A percentile compares a stretch with the other conserved stretches of the same genome.
Conservation (phyloP, 2,329 filamentous ascomycete species). For the Cladosporium oxysporum region DNA sequence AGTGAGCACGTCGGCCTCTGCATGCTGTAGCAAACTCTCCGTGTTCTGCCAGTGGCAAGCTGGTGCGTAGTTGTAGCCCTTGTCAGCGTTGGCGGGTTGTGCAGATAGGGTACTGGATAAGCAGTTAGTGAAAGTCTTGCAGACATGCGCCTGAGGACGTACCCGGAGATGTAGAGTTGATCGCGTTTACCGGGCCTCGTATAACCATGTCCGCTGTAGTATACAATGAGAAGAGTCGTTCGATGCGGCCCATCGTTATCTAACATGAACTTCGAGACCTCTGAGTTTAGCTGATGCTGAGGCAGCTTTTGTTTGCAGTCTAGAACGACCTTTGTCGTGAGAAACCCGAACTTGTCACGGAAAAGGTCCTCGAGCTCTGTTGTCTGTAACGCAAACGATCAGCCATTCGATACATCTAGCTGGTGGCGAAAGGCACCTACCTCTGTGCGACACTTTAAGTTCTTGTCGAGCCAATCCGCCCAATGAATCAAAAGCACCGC, state of each 20-base stretch:
- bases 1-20: slow-evolving; percentile 39
- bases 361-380: neutral
- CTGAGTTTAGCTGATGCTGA: slow-evolving; percentile 37
- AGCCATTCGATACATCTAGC: no score
- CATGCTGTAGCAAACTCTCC: slow-evolving; percentile 35
- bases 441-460: slow-evolving; percentile 38
- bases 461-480: slow-evolving; percentile 37
- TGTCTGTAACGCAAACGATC: no score
- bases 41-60: slow-evolving; percentile 35
- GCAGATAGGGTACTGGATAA: no score
- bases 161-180: neutral
- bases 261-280: slow-evolving; percentile 35
- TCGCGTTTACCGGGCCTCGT: neutral
- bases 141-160: no score
- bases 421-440: no score
- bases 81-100: no score
- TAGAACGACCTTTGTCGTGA: slow-evolving; percentile 26
- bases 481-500: slow-evolving; percentile 42
- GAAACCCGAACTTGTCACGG: neutral
- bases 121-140: no score
- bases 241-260: slow-evolving; percentile 24
- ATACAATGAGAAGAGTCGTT: slow-evolving; percentile 33
- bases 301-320: slow-evolving; percentile 36
- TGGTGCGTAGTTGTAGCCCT: no score
- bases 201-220: slow-evolving; percentile 43